Base-by-base conservation (phyloP, 176 grass and related monocot genomes). In the Carex littledalei region DNA sequence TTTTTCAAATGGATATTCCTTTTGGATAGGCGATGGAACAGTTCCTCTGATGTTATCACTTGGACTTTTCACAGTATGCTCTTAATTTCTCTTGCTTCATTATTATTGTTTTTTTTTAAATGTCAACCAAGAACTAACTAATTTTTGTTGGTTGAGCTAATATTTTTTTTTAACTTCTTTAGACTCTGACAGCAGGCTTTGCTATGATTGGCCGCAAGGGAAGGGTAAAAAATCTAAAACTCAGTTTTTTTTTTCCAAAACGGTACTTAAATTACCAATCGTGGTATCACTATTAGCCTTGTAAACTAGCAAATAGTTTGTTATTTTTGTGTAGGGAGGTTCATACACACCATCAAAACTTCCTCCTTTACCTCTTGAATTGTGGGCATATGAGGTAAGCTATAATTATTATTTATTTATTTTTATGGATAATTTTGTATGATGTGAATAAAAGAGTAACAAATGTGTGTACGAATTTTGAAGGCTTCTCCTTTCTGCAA, bases 311-410 rank as follows among this genome's bases (percentile, higher is more conserved):
- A n/a, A 13, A 17, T 79, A 59, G 56, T 10, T n/a, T 45, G 18
- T 26, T 39, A 45, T 71, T 56, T 89, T 29, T 47, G 35, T 81
- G n/a, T 88, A 98, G 95, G 93, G 95, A 12, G 88, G 66, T 87
- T 84, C 85, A 9, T 98, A 98, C 75, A 85, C 47, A 59, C 86
- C 92, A 84, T 84, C 95, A 67, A 98, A 93, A 88, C 80, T 85
- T 83, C 93, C 95, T 62, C 41, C 93, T 11, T 59, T 81, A 64
- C 91, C 93, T 37, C 94, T 98, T 82, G 91, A 98, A 81, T 84
- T 95, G 73, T 98, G 95, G 95, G 86, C 93, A 81, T 98, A 95
- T 72, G 95, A 98, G 93, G 95, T 98, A 15, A 76, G 79, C 70
- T 43, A 15, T 83, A 29, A 65, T 78, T 71, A 56, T 62, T 70